Evolutionary conservation across 805 yeast genomes (phyloP), one percentile per base, ranked within the genome.

Genomic region (Ogataea salicorniae): DNA sequence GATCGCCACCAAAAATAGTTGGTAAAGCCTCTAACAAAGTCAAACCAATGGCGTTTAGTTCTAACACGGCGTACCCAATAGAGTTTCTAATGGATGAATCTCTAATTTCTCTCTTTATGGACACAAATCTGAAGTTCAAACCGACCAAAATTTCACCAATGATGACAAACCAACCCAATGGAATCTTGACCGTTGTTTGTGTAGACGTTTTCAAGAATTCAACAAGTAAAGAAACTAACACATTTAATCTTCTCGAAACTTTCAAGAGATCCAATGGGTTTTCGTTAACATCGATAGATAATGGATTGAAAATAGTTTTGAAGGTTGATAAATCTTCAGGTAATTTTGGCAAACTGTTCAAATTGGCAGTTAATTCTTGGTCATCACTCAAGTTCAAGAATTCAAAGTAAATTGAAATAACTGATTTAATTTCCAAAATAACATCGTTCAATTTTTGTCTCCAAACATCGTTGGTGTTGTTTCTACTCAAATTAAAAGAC

Each of bases 311-410:
- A 13, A 70, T 60, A 14, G 64, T 43, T 52, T 53, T 53, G 37
- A 56, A 47, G 8, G 42, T 36, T 4, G 46, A 18, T 7, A 48
- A 41, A 18, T 56, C 51, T 16, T 57, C 57, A 6, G 61, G 60
- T 6, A 54, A n/a, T 50, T 56, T 50, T n/a, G 79, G 76, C 39
- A 83, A 61, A 23, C 57, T 56, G 11, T 71, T 67, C 38, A 81
- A 59, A 41, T 75, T 57, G 1, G 63, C 59, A 34, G 59, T 49
- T 18, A 77, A 59, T 15, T 81, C 83, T 20, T 69, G 64, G 60
- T 84, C 91, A 42, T 79, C 79, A 22, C 67, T 69, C 35, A 83
- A 60, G 44, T 79, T 82, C 47, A 87, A 64, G 45, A 84, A 75
- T 45, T 79, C 81, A 35, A 74, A 72, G 59, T 82, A 84, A 34